Evolutionary conservation across 768 basidiomycete species (phyloP).

Genomic region (Imleria badia): DNA sequence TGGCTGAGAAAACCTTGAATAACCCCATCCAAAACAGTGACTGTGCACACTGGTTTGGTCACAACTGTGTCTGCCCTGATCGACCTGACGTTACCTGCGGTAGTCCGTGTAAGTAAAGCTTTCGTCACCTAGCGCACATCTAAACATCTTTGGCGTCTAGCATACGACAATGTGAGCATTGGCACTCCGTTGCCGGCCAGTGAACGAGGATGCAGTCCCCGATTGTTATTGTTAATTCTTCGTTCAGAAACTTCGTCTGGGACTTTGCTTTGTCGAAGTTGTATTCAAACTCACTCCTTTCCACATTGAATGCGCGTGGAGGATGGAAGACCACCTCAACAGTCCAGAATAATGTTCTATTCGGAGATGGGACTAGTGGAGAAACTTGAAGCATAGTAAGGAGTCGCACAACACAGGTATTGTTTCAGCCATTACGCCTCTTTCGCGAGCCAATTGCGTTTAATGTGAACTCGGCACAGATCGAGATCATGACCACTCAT

Average conservation of each 20-base stretch:
- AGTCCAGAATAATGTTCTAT: conserved; percentile 6
- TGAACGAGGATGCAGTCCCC: background rate
- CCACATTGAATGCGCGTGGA: conserved; percentile 21
- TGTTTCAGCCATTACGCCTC: too few species aligned
- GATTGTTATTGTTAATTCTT: background rate
- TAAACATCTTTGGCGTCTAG: background rate
- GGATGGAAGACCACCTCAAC: conserved; percentile 18
- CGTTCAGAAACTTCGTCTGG: conserved; percentile 19
- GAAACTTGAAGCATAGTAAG: background rate
- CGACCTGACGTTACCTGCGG: conserved; percentile 23
- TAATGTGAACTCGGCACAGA: background rate
- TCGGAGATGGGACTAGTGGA: background rate
- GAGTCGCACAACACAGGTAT: conserved; percentile 7
- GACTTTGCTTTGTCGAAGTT: conserved; percentile 29
- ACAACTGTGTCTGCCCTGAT: conserved; percentile 5
- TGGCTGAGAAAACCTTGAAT: background rate
- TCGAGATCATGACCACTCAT: background rate
- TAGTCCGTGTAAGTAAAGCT: conserved; percentile 7
- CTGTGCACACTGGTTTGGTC: conserved; percentile 29
- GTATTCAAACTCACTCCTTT: conserved; percentile 27
- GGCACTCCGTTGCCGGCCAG: background rate
- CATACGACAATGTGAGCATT: conserved; percentile 1
- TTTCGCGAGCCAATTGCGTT: too few species aligned
- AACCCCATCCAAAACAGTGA: conserved; percentile 13
- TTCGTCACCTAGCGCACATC: background rate